A percentile compares a stretch with the other conserved stretches of the same genome.
phyloP scores from a whole-genome alignment of 371 early-diverging fungal genomes.

The Coemansia sp. region DNA sequence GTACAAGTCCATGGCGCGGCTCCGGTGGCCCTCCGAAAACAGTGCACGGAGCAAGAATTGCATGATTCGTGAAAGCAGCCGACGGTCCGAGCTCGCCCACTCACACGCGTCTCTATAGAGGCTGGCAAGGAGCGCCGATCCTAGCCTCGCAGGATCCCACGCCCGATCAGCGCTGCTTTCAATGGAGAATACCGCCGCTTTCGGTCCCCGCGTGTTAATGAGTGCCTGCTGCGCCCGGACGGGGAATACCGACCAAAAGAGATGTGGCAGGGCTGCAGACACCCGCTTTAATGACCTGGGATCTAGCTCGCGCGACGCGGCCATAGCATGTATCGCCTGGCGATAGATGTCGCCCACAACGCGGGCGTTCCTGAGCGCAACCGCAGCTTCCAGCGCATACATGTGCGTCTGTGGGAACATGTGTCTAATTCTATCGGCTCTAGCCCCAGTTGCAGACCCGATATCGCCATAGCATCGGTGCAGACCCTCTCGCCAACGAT shows the following conservation, averaged over 20 bases:
- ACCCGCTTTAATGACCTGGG: background rate
- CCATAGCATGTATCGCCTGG: constrained; percentile 6
- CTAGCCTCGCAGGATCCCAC: constrained; percentile 37
- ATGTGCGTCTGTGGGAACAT: constrained; percentile 35
- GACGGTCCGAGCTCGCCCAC: constrained; percentile 1
- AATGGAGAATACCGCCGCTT: too few relatives aligned
- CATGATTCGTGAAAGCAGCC: constrained; percentile 12
- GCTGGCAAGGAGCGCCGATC: constrained; percentile 21
- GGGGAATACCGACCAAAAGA: constrained; percentile 26
- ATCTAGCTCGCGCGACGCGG: background rate
- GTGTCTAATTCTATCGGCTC: background rate
- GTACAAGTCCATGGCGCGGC: constrained; percentile 13
- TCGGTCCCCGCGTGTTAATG: background rate
- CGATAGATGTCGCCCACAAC: constrained; percentile 20
- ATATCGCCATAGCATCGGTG: background rate
- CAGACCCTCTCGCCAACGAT: constrained; percentile 15
- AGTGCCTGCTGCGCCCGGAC: background rate
- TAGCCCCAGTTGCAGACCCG: background rate
- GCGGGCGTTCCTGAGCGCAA: constrained; percentile 14
- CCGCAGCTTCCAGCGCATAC: constrained; percentile 33
- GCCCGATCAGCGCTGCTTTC: background rate
- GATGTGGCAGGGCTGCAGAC: background rate
- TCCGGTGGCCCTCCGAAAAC: constrained; percentile 20
- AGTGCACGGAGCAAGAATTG: constrained; percentile 26
- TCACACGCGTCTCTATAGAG: constrained; percentile 5